phyloP scores from a whole-genome alignment of 805 yeast species.

The Candida ficus region DNA sequence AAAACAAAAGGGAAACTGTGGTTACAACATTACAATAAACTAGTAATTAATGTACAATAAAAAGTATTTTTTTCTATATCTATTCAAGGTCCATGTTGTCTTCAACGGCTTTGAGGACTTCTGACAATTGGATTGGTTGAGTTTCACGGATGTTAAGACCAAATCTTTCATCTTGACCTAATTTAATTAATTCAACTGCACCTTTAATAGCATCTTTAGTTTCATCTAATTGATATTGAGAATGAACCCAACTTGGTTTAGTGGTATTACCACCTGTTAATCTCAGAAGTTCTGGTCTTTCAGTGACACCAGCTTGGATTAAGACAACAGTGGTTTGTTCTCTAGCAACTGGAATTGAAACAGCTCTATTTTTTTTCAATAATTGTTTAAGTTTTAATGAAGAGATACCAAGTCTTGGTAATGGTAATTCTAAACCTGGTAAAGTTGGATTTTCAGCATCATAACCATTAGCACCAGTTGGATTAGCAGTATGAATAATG shows the following conservation, averaged over 20 bases:
- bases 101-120: conserved; percentile 2
- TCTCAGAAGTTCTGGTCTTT: conserved; percentile 57
- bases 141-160: conserved; percentile 64
- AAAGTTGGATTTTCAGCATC: conserved; percentile 62
- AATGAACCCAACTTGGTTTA: conserved; percentile 85
- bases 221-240: conserved; percentile 58
- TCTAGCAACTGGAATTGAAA: conserved; percentile 61
- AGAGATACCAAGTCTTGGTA: conserved; percentile 69
- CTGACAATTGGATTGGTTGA: conserved; percentile 42
- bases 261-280: conserved; percentile 77
- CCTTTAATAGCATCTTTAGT: conserved; percentile 36
- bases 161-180: conserved; percentile 62
- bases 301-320: conserved; percentile 36
- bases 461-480: conserved; percentile 61
- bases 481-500: conserved; percentile 57
- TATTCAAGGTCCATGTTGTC: conserved; percentile 9
- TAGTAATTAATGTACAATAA: too few species aligned
- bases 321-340: conserved; percentile 74
- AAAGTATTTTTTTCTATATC: too few species aligned
- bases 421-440: conserved; percentile 71
- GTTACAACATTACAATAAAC: too few species aligned
- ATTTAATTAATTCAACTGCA: conserved; percentile 49
- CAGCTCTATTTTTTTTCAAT: conserved; percentile 42
- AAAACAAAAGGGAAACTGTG: too few species aligned
- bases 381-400: conserved; percentile 63